phyloP scores from a whole-genome alignment of 1,139 yeast genomes.

The Dujonia santamariae region DNA sequence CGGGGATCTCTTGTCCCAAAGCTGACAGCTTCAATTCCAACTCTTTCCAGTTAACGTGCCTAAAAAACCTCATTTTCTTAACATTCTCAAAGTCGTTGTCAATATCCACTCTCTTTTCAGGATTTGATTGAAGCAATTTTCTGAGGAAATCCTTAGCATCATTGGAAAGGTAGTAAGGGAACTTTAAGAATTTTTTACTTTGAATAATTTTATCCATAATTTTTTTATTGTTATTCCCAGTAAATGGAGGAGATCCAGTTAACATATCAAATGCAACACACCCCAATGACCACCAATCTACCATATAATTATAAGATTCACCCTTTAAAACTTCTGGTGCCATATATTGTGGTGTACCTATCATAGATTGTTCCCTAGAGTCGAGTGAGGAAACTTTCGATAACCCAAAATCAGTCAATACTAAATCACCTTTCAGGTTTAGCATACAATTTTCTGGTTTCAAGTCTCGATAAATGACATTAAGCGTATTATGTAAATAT shows the following conservation, averaged over 20 bases:
- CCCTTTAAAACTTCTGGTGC: conserved; percentile 93
- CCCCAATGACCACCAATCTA: conserved; percentile 98
- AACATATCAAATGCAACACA: conserved; percentile 84
- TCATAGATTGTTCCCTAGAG: conserved; percentile 58
- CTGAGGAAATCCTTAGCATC: conserved; percentile 84
- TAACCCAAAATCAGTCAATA: conserved; percentile 88
- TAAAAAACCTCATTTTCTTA: conserved; percentile 74
- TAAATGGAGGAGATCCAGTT: conserved; percentile 92
- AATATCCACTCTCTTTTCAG: conserved; percentile 68
- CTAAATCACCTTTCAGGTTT: conserved; percentile 74
- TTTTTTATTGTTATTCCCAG: conserved; percentile 81
- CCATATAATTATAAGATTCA: conserved; percentile 78
- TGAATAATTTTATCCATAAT: conserved; percentile 75
- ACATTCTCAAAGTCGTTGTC: conserved; percentile 52
- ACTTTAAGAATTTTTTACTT: conserved; percentile 62
- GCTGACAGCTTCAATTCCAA: conserved; percentile 39
- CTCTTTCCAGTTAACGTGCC: conserved; percentile 74
- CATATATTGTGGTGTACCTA: conserved; percentile 95
- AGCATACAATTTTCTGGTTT: conserved; percentile 93
- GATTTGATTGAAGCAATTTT: conserved; percentile 71
- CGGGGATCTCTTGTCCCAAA: conserved; percentile 7
- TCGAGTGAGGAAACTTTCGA: conserved; percentile 65
- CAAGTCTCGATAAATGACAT: conserved; percentile 86
- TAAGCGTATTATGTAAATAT: conserved; percentile 69
- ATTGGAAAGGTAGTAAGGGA: conserved; percentile 76